phyloP scores from a whole-genome alignment of 1,284 basidiomycete species.

The Cryptococcus amylolentus region DNA sequence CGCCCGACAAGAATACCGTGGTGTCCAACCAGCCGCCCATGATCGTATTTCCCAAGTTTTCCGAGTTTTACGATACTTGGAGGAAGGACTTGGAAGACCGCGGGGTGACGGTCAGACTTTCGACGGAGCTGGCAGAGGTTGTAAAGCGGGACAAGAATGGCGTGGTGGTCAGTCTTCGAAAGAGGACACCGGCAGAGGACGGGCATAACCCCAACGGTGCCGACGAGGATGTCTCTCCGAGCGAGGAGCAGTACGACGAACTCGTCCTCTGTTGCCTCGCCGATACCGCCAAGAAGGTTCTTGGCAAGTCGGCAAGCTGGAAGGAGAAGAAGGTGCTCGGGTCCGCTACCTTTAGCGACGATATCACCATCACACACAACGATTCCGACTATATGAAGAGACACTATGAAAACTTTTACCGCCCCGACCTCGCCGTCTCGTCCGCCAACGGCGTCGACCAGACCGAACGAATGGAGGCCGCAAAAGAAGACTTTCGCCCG shows the following conservation, averaged over 20 bases:
- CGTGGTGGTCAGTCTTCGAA: constrained; percentile 28
- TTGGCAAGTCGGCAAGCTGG: constrained; percentile 58
- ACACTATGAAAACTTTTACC: constrained; percentile 41
- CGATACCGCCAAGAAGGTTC: constrained; percentile 58
- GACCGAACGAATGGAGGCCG: constrained; percentile 28
- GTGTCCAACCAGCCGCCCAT: constrained; percentile 50
- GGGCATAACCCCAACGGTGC: constrained; percentile 44
- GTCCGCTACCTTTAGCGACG: constrained; percentile 55
- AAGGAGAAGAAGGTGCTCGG: constrained; percentile 61
- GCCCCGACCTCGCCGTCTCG: constrained; percentile 26
- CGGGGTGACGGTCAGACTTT: constrained; percentile 40
- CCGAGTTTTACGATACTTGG: constrained; percentile 50
- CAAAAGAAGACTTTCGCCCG: constrained; percentile 38
- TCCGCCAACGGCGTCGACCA: constrained; percentile 37
- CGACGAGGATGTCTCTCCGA: constrained; percentile 40
- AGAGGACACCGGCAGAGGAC: constrained; percentile 38
- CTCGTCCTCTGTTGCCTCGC: constrained; percentile 61
- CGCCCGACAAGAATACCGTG: constrained; percentile 45
- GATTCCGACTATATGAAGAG: constrained; percentile 27
- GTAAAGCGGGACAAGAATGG: not conserved
- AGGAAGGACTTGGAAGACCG: constrained; percentile 40
- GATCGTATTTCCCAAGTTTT: constrained; percentile 51
- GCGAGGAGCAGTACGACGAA: constrained; percentile 59
- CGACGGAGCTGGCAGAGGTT: not conserved
- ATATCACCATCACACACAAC: constrained; percentile 45